These are phyloP conservation scores for Boletus holoroseus DNA, from an alignment of 1,284 basidiomycete species.

Conservation along the genomic window DNA sequence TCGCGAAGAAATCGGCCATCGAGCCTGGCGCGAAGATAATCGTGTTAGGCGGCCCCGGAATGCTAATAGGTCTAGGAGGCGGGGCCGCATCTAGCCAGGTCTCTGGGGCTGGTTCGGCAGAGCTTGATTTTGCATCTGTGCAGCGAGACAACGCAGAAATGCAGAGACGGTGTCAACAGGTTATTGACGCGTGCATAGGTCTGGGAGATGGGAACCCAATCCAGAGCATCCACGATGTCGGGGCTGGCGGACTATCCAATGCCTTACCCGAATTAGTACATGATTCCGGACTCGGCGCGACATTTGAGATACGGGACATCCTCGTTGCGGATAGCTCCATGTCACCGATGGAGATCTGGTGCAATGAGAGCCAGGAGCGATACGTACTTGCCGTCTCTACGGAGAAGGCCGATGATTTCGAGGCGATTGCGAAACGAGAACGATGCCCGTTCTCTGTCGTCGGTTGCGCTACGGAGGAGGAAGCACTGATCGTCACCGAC, in stretches of 20 bases:
- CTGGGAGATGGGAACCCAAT: conserved; percentile 74
- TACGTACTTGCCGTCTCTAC: conserved; percentile 88
- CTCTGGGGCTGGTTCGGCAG: conserved; percentile 81
- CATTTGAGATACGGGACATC: conserved; percentile 93
- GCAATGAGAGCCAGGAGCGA: conserved; percentile 97
- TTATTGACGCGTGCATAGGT: conserved; percentile 87
- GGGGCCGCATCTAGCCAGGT: conserved; percentile 94
- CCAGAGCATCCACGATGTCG: conserved; percentile 96
- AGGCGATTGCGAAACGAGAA: conserved; percentile 79
- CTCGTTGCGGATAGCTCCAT: conserved; percentile 88
- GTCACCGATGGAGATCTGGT: conserved; percentile 99
- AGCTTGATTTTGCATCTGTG: conserved; percentile 95
- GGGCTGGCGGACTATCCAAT: conserved; percentile 95
- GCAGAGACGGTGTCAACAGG: conserved; percentile 95
- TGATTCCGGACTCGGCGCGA: conserved; percentile 85
- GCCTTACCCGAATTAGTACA: conserved; percentile 97
- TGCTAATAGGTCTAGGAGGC: conserved; percentile 95
- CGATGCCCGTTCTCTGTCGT: conserved; percentile 92
- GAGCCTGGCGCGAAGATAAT: conserved; percentile 79
- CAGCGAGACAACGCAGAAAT: conserved; percentile 99
- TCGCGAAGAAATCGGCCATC: conserved; percentile 74
- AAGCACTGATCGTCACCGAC: conserved; percentile 88
- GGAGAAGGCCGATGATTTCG: conserved; percentile 58
- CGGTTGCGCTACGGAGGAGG: conserved; percentile 77
- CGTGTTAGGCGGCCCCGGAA: conserved; percentile 94